Conservation (phyloP, 2,329 filamentous ascomycete species). For the Clarireedia monteithiana region DNA sequence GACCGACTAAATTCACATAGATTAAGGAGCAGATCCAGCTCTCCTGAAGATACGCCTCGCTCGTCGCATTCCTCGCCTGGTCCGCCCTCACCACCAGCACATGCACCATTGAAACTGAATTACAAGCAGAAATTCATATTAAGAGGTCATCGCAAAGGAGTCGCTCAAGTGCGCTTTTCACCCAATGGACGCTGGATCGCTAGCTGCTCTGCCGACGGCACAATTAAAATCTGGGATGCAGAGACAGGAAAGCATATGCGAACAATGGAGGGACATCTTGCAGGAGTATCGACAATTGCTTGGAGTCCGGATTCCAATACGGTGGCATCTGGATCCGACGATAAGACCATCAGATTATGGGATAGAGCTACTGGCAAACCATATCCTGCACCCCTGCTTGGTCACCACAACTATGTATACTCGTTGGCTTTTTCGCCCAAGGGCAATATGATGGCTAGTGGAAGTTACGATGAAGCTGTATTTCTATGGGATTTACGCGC, state of each 20-base stretch:
- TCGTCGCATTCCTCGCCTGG: slow-evolving; percentile 21
- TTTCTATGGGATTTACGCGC: slow-evolving; percentile 95
- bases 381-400: slow-evolving; percentile 53
- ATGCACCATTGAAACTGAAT: slow-evolving; percentile 25
- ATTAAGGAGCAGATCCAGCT: slow-evolving; percentile 18
- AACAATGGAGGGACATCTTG: slow-evolving; percentile 87
- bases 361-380: slow-evolving; percentile 58
- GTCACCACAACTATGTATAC: slow-evolving; percentile 96
- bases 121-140: slow-evolving; percentile 59
- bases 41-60: slow-evolving; percentile 16
- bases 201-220: slow-evolving; percentile 81
- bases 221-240: slow-evolving; percentile 86
- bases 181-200: slow-evolving; percentile 87
- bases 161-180: slow-evolving; percentile 84
- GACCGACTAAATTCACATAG: slow-evolving; percentile 4
- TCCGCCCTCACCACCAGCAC: slow-evolving; percentile 16
- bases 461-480: slow-evolving; percentile 94
- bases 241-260: slow-evolving; percentile 71
- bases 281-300: slow-evolving; percentile 85
- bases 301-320: slow-evolving; percentile 88
- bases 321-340: slow-evolving; percentile 86
- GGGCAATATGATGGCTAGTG: slow-evolving; percentile 91
- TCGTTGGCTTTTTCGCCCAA: slow-evolving; percentile 94
- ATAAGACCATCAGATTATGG: slow-evolving; percentile 94
- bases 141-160: slow-evolving; percentile 67